Conservation (phyloP, 139 green algal genomes). For the Coelastrella sp. region DNA sequence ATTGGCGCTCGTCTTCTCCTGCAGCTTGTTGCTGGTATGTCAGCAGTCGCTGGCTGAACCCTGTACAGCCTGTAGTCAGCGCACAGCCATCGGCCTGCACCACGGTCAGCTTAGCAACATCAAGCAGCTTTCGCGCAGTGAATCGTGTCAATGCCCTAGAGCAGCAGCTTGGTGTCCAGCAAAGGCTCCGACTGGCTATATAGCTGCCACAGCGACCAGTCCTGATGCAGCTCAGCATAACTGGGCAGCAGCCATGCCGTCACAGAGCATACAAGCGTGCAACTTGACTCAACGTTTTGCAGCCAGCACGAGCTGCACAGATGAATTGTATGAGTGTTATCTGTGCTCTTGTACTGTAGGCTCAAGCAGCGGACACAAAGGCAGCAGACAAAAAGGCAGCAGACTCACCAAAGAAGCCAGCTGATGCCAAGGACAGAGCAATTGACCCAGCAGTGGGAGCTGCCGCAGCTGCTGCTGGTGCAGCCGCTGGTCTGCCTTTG, state of each 20-base stretch:
- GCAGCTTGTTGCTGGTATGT: background rate
- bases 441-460: constrained; percentile 2
- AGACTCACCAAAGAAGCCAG: background rate
- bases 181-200: no score
- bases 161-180: background rate
- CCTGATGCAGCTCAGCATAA: no score
- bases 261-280: background rate
- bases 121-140: no score
- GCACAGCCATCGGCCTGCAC: no score
- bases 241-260: background rate
- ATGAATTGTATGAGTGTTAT: background rate
- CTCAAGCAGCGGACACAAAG: background rate
- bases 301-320: no score
- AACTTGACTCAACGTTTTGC: no score
- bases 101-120: no score
- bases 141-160: background rate
- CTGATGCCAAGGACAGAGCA: background rate
- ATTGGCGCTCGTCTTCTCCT: background rate
- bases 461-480: constrained; percentile 24
- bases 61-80: no score
- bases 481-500: background rate
- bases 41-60: no score
- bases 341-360: background rate
- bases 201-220: no score
- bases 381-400: background rate